Evolutionary conservation across 202 grass and related monocot genomes (phyloP).

Genomic region (Tripidium arundinaceum): DNA sequence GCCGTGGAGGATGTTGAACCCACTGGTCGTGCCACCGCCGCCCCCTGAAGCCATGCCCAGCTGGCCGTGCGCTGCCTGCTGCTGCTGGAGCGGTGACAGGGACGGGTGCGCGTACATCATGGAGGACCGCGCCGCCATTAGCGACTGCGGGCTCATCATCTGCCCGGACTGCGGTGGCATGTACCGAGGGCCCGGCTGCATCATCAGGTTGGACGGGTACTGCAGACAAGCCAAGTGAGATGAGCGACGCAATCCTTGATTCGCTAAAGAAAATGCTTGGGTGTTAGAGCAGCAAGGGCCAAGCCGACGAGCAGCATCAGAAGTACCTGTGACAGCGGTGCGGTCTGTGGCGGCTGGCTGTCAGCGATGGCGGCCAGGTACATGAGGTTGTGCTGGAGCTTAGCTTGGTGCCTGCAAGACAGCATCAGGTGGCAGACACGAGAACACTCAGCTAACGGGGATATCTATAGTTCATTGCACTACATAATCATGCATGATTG

Average conservation of each 20-base stretch:
- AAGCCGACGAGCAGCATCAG: not conserved
- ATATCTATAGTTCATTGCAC: conserved; percentile 19
- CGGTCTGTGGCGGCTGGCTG: conserved; percentile 84
- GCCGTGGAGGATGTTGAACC: conserved; percentile 83
- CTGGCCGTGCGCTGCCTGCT: conserved; percentile 56
- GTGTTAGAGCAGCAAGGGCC: not conserved
- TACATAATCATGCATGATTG: too few species aligned
- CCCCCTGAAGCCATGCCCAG: conserved; percentile 45
- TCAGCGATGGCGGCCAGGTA: conserved; percentile 97
- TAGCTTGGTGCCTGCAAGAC: conserved; percentile 83
- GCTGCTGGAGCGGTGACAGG: conserved; percentile 75
- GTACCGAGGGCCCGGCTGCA: conserved; percentile 84
- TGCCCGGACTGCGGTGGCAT: conserved; percentile 67
- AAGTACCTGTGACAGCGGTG: conserved; percentile 65
- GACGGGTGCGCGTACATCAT: conserved; percentile 77
- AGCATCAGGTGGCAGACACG: conserved; percentile 3
- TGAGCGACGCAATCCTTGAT: not conserved
- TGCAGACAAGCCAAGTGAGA: conserved; percentile 26
- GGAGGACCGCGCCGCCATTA: conserved; percentile 84
- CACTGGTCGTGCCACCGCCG: conserved; percentile 39
- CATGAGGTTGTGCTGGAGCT: conserved; percentile 99
- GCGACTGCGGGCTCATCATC: conserved; percentile 66
- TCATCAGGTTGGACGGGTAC: conserved; percentile 86
- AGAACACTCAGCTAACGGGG: not conserved
- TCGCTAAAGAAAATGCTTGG: not conserved